phyloP scores from a whole-genome alignment of 371 early-diverging fungal genomes.

The Circinella minor region DNA sequence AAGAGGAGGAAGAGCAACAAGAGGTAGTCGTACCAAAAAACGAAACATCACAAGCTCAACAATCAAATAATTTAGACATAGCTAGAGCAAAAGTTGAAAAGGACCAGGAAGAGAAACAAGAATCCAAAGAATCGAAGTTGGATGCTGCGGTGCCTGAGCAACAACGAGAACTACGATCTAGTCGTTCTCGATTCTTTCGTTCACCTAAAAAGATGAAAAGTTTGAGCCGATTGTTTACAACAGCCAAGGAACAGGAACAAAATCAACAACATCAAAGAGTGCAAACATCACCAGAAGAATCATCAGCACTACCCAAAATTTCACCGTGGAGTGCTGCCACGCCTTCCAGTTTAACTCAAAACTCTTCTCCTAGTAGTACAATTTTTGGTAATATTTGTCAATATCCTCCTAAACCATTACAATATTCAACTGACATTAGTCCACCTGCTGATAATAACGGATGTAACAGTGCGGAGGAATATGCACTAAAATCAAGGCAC shows the following conservation, averaged over 20 bases:
- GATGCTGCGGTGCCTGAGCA: background rate
- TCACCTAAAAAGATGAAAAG: constrained; percentile 19
- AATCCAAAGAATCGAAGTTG: background rate
- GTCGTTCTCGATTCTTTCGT: constrained; percentile 11
- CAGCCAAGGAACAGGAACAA: background rate
- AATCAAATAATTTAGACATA: too few species aligned
- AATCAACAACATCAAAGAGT: background rate
- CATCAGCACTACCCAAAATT: constrained; percentile 10
- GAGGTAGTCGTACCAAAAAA: too few species aligned
- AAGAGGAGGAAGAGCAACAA: background rate
- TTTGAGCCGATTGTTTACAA: constrained; percentile 9
- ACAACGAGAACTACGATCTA: background rate
- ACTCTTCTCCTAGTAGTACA: constrained; percentile 11
- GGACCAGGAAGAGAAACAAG: background rate
- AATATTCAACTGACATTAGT: constrained; percentile 34
- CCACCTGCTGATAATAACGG: constrained; percentile 22
- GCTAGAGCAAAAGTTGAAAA: too few species aligned
- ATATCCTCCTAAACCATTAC: constrained; percentile 43
- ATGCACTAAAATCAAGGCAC: background rate
- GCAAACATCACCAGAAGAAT: background rate
- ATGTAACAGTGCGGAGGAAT: background rate
- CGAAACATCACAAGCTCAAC: too few species aligned
- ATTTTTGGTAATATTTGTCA: constrained; percentile 21
- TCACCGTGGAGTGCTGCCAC: constrained; percentile 16
- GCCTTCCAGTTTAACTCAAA: constrained; percentile 5